Base-by-base conservation (phyloP, 2,329 filamentous ascomycete species). In the Fusarium chuoi region DNA sequence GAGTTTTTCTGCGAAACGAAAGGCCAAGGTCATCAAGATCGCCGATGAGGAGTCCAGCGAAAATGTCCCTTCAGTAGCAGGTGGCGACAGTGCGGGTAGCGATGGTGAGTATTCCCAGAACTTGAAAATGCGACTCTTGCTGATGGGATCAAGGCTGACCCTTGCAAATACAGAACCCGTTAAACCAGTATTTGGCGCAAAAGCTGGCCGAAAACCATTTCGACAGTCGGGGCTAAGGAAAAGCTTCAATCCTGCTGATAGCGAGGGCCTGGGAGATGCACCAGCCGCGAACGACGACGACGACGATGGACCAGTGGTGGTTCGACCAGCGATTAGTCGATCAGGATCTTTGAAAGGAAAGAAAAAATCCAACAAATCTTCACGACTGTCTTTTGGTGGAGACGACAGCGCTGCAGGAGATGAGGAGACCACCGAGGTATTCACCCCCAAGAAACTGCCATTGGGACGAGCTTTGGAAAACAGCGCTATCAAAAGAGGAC, bases 341-440 rank as follows among this genome's bases (percentile, higher is more conserved):
- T 83, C 85, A 1, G 83, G 83, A 18, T 89, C 88, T 2, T 76
- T 83, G 13, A 89, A 86, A 62, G 89, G 91, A 65, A 96, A 94
- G 81, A 94, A 94, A 78, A 92, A 92, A 8, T 49, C 71, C 3
- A 75, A 75, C 1, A 90, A 85, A 5, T 81, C 84, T 7, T 87
- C 94, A 6, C 90, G 93, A 12, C 86, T 97, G 28, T 97, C 94
- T 0, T 97, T 98, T 80, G 94, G 92, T 0, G 88, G 89, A 1
- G 87, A 87, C 15, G 86, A 86, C 24, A 71, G 68, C 6, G 87
- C 87, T 66, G 85, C 85, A 11, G 88, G 87, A 36, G 85, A 87
- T 54, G 89, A 86, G 11, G 87, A 88, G 1, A 74, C 80, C 4
- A 67, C 74, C 15, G 87, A 89, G 57, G 83, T 89, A 0, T 86